Conservation (phyloP, 371 early-diverging fungal genomes). For the Syncephalis plumigaleata region DNA sequence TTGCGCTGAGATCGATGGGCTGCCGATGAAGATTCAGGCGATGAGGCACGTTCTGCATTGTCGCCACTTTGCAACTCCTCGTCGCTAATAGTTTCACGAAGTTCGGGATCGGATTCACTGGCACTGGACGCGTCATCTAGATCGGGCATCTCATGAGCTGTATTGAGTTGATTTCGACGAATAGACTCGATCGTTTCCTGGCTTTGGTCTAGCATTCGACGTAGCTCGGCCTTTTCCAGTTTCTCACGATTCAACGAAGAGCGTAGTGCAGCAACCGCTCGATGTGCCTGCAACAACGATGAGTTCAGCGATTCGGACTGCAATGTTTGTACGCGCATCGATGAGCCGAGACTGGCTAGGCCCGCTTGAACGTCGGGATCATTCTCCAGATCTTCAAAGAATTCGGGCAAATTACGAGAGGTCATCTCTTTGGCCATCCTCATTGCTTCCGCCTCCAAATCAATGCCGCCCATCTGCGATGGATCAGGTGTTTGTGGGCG, state of each 20-base stretch:
- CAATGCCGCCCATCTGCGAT: background rate
- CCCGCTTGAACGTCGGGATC: background rate
- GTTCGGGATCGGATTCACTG: too few relatives aligned
- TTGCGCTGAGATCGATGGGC: too few relatives aligned
- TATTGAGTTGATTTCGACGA: conserved; percentile 3
- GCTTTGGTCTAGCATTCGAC: conserved; percentile 31
- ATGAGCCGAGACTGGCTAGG: conserved; percentile 6
- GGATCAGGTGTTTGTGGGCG: background rate
- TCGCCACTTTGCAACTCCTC: too few relatives aligned
- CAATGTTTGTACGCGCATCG: conserved; percentile 13
- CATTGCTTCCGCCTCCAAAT: background rate
- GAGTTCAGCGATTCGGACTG: conserved; percentile 9
- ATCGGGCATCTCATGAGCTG: too few relatives aligned
- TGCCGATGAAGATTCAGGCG: too few relatives aligned
- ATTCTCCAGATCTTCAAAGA: background rate
- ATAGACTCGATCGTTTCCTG: conserved; percentile 38
- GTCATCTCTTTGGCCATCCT: too few relatives aligned
- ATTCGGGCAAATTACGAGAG: background rate
- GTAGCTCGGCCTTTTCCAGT: conserved; percentile 27
- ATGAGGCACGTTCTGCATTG: too few relatives aligned
- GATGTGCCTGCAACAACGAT: conserved; percentile 6
- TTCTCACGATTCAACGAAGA: conserved; percentile 4
- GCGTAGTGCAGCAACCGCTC: background rate
- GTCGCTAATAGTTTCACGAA: too few relatives aligned
- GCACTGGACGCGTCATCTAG: too few relatives aligned